Evolutionary conservation across 2,329 filamentous ascomycete genomes (phyloP), one percentile per base, ranked within the genome.

Genomic region (Malbranchea cinnamomea): DNA sequence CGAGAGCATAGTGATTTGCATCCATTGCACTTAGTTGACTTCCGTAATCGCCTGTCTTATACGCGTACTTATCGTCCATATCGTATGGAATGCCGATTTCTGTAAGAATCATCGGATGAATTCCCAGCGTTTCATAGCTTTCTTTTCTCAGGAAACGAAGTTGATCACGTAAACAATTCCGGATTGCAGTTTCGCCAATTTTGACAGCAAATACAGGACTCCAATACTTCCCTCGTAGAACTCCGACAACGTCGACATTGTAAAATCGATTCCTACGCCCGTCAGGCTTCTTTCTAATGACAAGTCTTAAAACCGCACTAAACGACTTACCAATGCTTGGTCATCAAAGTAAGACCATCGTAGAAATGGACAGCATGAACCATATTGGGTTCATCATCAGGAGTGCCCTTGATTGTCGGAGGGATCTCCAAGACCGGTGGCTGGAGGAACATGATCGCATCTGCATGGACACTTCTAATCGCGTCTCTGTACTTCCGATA

Each of bases 61-160:
- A 98, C 1, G 89, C 89, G 47, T 89, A 67, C 55, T 93, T 85
- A 41, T 93, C 76, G 47, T 98, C 87, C 91, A 98, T 95, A 49
- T 98, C 89, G 49, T 93, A 98, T 0, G 89, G 89, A 35, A 98
- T 94, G 5, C 89, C 89, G 46, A 95, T 95, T 50, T 98, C 89
- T 1, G 83, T 91, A 52, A 94, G 73, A 4, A 98, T 58, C 43
- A 84, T 83, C 0, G 89, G 89, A 43, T 91, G 85, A 13, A 79
- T 73, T 12, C 89, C 89, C 63, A 84, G 82, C 35, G 83, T 74
- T 32, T 92, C 78, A n/a, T 78, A 58, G 1, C 87, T 91, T 54
- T 98, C 89, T 41, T 91, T 68, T 28, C 75, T 69, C 30, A 98
- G 78, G 1, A 77, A 78, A 4, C 72, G 71, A 20, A 98, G 67